Base-by-base conservation (phyloP, 2,329 filamentous ascomycete species). In the Arthroderma sp. region DNA sequence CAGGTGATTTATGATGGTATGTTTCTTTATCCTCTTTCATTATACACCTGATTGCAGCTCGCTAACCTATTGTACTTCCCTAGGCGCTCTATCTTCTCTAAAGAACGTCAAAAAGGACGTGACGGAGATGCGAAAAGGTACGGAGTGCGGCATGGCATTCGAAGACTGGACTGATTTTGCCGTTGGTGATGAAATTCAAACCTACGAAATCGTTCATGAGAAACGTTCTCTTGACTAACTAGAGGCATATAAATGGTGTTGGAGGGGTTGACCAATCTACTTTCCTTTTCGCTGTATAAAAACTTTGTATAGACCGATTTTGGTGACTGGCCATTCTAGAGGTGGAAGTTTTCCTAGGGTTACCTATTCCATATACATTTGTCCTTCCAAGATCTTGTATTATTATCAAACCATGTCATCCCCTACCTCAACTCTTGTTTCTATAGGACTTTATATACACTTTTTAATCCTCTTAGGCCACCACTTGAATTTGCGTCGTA, bases 21-120 rank as follows among this genome's bases (percentile, higher is more conserved):
- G 86, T 77, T 65, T 33, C 54, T 33, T 25, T 33, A 8, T n/a
- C 15, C 17, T 17, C 2, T 13, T 31, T 17, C 3, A 44, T 38
- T 31, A 31, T 31, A 31, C 28, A 9, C 21, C 23, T 38, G 2
- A 23, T 23, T 11, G 28, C 39, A 21, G 17, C 19, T 28, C 11
- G 11, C 7, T 49, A 56, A 47, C 56, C 54, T 11, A 58, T 33
- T 11, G n/a, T 41, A 31, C 39, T 15, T 58, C 28, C n/a, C 21
- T 59, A 95, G 91, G 91, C 63, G 79, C 79, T 55, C 81, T 97
- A 44, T 79, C 82, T 17, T 88, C 88, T 1, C 81, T 98, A 59
- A 96, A 93, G 75, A 87, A 94, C 66, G 83, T 87, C 70, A 96
- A 97, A 79, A 94, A 94, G 70, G 88, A 96, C 63, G 87, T 93